phyloP scores from a whole-genome alignment of 371 early-diverging fungal genomes.

The Sporodiniella umbellata region DNA sequence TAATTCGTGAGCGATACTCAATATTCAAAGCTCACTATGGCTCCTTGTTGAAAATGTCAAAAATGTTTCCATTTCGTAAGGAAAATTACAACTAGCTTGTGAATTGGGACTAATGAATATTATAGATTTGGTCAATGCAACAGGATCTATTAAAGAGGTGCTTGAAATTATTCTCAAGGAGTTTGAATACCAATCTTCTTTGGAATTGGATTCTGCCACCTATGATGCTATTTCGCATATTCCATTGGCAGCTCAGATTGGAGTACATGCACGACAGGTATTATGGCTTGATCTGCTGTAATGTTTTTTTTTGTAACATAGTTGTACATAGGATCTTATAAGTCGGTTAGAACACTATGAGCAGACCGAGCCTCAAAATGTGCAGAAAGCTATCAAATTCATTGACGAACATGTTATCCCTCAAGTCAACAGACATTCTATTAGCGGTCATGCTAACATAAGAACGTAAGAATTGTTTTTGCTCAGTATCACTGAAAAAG shows the following conservation, averaged over 20 bases:
- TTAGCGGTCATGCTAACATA: constrained; percentile 60
- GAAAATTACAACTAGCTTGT: not conserved
- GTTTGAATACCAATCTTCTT: constrained; percentile 66
- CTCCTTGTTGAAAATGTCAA: constrained; percentile 55
- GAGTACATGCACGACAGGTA: constrained; percentile 61
- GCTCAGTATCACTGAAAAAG: not conserved
- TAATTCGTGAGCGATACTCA: constrained; percentile 62
- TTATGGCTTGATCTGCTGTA: not conserved
- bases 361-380: constrained; percentile 47
- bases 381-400: constrained; percentile 52
- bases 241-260: constrained; percentile 62
- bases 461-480: constrained; percentile 47
- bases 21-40: constrained; percentile 69
- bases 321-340: constrained; percentile 49
- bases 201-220: constrained; percentile 59
- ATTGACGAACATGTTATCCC: constrained; percentile 57
- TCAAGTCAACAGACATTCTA: constrained; percentile 56
- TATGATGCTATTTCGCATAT: constrained; percentile 67
- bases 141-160: constrained; percentile 62
- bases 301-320: not conserved
- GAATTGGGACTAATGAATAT: not conserved
- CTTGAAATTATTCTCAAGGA: constrained; percentile 62
- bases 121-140: constrained; percentile 62
- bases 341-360: constrained; percentile 61
- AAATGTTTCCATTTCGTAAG: constrained; percentile 72